phyloP scores from a whole-genome alignment of 495 filamentous ascomycete genomes.

The Penicillium turbatum region DNA sequence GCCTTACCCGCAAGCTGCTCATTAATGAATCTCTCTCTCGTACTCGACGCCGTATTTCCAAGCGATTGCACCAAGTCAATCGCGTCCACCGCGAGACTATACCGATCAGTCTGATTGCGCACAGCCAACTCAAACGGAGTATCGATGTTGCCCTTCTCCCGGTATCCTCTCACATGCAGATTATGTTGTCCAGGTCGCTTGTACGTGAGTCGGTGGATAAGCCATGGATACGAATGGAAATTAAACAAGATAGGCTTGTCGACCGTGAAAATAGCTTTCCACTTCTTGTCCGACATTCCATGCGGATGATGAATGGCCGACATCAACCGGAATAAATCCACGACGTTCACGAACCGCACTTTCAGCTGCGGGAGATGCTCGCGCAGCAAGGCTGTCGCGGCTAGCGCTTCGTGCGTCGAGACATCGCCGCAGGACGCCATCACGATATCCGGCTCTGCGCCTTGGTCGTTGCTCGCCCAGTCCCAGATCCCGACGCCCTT shows the following conservation, averaged over 20 bases:
- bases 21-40: conserved; percentile 57
- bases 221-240: conserved; percentile 75
- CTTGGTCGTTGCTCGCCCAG: conserved; percentile 55
- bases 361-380: conserved; percentile 61
- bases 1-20: conserved; percentile 53
- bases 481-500: conserved; percentile 61
- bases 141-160: conserved; percentile 76
- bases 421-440: conserved; percentile 71
- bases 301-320: conserved; percentile 61
- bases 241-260: conserved; percentile 71
- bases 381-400: conserved; percentile 61
- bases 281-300: conserved; percentile 58
- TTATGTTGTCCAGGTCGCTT: conserved; percentile 59
- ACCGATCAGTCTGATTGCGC: conserved; percentile 67
- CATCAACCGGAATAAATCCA: conserved; percentile 72
- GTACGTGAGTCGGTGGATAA: conserved; percentile 68
- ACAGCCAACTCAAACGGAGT: conserved; percentile 69
- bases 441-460: conserved; percentile 60
- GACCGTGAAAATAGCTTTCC: conserved; percentile 60
- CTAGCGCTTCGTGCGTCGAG: conserved; percentile 63
- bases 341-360: conserved; percentile 70
- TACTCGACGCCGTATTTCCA: conserved; percentile 52
- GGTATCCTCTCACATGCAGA: conserved; percentile 67
- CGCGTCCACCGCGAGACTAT: conserved; percentile 65
- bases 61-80: conserved; percentile 59